Evolutionary conservation across 2,329 filamentous ascomycete genomes (phyloP), one percentile per base, ranked within the genome.

Genomic region (Clarireedia paspali): DNA sequence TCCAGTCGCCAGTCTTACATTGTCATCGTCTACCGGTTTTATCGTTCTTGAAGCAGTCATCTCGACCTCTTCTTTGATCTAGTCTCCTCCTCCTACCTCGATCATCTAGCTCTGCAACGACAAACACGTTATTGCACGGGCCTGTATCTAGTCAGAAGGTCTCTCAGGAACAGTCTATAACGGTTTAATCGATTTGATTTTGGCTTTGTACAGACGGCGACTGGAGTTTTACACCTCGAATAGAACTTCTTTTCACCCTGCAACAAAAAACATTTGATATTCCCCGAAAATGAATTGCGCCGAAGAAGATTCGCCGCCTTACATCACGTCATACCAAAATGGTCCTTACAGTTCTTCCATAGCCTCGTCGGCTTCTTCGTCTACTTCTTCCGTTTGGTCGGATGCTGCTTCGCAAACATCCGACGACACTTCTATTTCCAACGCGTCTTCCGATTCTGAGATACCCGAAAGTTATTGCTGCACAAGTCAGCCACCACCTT

Each of bases 301-400:
- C 71, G 73, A 76, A 66, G 69, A 75, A 71, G 71, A 75, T 69
- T 79, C 77, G 71, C 75, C 79, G 73, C 73, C 74, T 71, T 77
- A 76, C 69, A 72, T 74, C 71, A 70, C 71, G 61, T 69, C 72
- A 63, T 71, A 74, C 66, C 74, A 70, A 70, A 77, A 79, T 75
- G 74, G 74, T 58, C 80, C 84, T 62, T 91, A 89, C 72, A 82
- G 81, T 69, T 81, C 83, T 58, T 85, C 86, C 44, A 74, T 90
- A 76, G 82, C 85, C 67, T 86, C 86, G 56, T 88, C 87, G 64
- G 83, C 87, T 57, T 90, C 88, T 30, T 87, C 87, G 55, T 91
- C 88, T 20, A 81, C 85, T 57, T 82, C 84, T 55, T 94, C 89
- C 36, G 78, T 90, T 65, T 94, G 89, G 78, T 94, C 89, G 62